Percentiles rank a stretch among this genome's conserved stretches.
Evolutionary conservation across 441 rosid genomes (phyloP).

Genomic region (Gossypium trilobum): DNA sequence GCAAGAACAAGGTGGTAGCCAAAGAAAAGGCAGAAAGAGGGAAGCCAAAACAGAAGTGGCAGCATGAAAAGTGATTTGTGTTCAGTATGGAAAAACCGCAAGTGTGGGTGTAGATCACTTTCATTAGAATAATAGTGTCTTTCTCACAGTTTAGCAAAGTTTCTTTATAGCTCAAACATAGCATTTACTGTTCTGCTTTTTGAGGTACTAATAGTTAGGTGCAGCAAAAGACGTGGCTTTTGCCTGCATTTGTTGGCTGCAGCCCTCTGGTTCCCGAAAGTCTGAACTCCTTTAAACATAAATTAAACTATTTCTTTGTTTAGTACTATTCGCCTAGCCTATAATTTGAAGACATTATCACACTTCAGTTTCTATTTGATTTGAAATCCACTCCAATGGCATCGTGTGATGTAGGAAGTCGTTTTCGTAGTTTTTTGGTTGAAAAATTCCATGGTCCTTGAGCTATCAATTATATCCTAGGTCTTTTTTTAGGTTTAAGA

Average conservation of each 20-base stretch:
- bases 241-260: background rate
- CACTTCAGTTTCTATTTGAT: no score
- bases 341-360: no score
- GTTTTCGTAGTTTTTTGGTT: background rate
- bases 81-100: background rate
- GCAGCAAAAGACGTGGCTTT: background rate
- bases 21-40: conserved; percentile 51
- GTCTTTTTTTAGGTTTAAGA: background rate
- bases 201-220: background rate
- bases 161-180: background rate
- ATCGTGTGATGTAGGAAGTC: background rate
- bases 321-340: background rate
- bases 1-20: conserved; percentile 40
- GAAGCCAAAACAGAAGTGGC: conserved; percentile 28
- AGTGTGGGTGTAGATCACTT: background rate
- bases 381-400: background rate
- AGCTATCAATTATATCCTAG: background rate
- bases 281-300: background rate
- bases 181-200: background rate
- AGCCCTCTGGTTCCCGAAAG: background rate
- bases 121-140: background rate
- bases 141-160: background rate
- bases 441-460: background rate
- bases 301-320: background rate
- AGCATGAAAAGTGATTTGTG: conserved; percentile 15